Percentiles rank a stretch among this genome's conserved stretches.
phyloP scores from a whole-genome alignment of 345 rosid genomes.

The Clarkia xantiana region DNA sequence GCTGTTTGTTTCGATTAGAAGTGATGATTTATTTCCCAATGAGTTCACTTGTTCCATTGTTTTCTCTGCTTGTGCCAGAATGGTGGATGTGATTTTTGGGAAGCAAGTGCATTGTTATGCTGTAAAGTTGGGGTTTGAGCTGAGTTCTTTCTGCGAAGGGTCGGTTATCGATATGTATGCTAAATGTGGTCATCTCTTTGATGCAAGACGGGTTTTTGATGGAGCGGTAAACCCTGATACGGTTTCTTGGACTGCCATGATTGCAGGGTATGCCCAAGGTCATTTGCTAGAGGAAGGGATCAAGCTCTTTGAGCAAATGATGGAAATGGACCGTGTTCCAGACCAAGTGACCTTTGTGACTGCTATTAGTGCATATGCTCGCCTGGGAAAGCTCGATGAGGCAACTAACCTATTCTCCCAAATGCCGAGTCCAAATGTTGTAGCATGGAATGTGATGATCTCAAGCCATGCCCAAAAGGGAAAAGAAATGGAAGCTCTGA shows the following conservation, averaged over 20 bases:
- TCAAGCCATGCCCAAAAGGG: conserved; percentile 82
- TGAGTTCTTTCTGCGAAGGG: conserved; percentile 48
- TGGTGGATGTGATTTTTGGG: conserved; percentile 36
- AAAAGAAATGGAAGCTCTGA: conserved; percentile 34
- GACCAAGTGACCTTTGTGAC: conserved; percentile 66
- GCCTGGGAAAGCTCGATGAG: conserved; percentile 54
- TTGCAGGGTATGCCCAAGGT: conserved; percentile 59
- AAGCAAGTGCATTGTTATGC: conserved; percentile 43
- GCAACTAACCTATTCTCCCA: conserved; percentile 42
- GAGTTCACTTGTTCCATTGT: conserved; percentile 63
- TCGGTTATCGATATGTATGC: conserved; percentile 78
- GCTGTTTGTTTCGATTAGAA: conserved; percentile 26
- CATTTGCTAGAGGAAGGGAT: conserved; percentile 64
- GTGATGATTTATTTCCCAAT: conserved; percentile 34
- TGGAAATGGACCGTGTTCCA: conserved; percentile 35
- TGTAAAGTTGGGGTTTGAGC: conserved; percentile 46
- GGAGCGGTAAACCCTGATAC: conserved; percentile 39
- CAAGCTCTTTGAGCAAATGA: conserved; percentile 42
- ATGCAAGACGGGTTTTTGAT: conserved; percentile 53
- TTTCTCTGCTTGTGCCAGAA: conserved; percentile 55
- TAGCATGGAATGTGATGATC: conserved; percentile 92
- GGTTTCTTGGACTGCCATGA: conserved; percentile 81
- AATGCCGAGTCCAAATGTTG: conserved; percentile 55
- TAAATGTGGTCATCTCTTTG: conserved; percentile 38
- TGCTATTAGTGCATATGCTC: conserved; percentile 39